Evolutionary conservation across 2,329 filamentous ascomycete species (phyloP), one percentile per base, ranked within the genome.

Genomic region (Diaporthe sp.): DNA sequence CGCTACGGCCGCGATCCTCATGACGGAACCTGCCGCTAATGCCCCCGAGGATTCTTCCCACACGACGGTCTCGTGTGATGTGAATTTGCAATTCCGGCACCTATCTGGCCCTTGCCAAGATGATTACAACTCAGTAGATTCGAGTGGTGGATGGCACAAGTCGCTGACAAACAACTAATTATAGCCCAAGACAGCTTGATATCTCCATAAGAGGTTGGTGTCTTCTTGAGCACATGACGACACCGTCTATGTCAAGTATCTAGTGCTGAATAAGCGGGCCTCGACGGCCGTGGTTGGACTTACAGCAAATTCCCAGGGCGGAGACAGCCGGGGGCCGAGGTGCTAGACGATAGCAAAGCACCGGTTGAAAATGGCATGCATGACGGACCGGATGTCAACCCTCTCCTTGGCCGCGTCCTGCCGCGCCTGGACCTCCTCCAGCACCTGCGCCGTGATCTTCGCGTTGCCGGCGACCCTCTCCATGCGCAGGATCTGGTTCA

Each of bases 301-400:
- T n/a, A 22, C 31, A 20, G 17, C 34, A 22, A 31, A 44, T 20
- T 15, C 25, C 7, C 22, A 49, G 1, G 5, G 10, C 34, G 65
- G 20, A 31, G 44, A 9, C 37, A 6, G 3, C 4, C 31, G 22
- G 8, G 9, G 22, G 39, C 22, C 6, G 13, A 25, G 10, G 12
- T 12, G 42, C 34, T 63, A 53, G 31, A 90, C 85, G 75, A 90
- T 90, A 1, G 88, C 88, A 83, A 90, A 90, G 78, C 85, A 86
- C 49, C 85, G 85, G 78, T 88, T 86, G 78, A 90, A 90, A 57
- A 88, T 85, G 37, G 83, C 83, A 68, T 87, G 85, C 85, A 87
- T 87, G 25, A 87, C 84, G 1, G 85, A 83, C 31, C 86, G 83
- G 63, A 88, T 86, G 76, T 88, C 86, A 39, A 87, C 84, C 25